Conservation (phyloP, 179 eudicot genomes). For the Sideroxylon spinosum region DNA sequence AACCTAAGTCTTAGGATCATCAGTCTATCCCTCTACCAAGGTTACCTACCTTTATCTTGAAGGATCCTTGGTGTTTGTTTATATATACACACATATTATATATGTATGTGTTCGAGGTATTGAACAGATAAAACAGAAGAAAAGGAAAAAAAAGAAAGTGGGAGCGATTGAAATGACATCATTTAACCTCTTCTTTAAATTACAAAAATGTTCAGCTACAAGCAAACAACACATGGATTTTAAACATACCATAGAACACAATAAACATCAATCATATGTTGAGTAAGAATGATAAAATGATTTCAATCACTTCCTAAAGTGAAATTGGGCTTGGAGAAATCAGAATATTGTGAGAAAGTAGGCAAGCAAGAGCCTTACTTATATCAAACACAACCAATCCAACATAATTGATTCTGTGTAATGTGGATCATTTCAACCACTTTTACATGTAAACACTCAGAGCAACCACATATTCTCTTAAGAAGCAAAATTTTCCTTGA, state of each 20-base stretch:
- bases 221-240: background rate
- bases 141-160: too few relatives aligned
- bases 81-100: too few relatives aligned
- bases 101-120: too few relatives aligned
- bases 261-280: background rate
- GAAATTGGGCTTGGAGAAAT: background rate
- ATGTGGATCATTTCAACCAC: constrained; percentile 5
- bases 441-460: background rate
- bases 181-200: background rate
- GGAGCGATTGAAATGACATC: background rate
- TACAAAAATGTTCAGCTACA: background rate
- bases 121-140: too few relatives aligned
- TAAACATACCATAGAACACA: background rate
- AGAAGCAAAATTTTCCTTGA: background rate
- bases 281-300: background rate
- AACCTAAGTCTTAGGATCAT: too few relatives aligned
- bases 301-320: background rate
- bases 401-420: background rate
- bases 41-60: too few relatives aligned
- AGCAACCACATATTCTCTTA: constrained; percentile 12
- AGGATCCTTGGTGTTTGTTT: too few relatives aligned
- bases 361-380: constrained; percentile 14
- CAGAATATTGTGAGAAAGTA: background rate
- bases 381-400: background rate
- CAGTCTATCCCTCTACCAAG: too few relatives aligned